Percentiles rank a stretch among this genome's conserved stretches.
These are phyloP conservation scores for Neoscytalidium dimidiatum DNA, from an alignment of 2,329 filamentous ascomycete species.

Conservation along the genomic window DNA sequence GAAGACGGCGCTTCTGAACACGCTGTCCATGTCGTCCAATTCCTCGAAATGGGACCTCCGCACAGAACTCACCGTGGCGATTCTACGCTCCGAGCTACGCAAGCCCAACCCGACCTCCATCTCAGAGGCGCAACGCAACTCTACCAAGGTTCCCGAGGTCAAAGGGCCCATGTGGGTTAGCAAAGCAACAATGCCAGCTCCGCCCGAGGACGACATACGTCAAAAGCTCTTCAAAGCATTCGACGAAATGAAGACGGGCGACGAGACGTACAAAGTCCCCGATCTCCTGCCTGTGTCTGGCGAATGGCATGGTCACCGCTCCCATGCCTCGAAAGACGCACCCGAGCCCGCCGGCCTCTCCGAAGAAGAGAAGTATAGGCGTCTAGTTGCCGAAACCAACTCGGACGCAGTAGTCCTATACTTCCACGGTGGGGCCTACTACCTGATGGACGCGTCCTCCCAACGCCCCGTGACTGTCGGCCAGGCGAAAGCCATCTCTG, in stretches of 20 bases:
- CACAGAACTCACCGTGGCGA: constrained; percentile 70
- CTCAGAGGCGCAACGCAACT: constrained; percentile 58
- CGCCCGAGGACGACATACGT: constrained; percentile 57
- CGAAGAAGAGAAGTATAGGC: constrained; percentile 65
- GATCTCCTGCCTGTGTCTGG: constrained; percentile 62
- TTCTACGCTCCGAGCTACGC: constrained; percentile 59
- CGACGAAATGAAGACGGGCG: constrained; percentile 50
- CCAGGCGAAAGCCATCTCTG: constrained; percentile 66
- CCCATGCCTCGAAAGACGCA: constrained; percentile 53
- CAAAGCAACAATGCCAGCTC: constrained; percentile 64
- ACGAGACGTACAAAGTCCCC: constrained; percentile 49
- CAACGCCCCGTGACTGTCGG: constrained; percentile 62
- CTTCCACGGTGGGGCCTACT: constrained; percentile 77
- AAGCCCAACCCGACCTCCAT: constrained; percentile 29
- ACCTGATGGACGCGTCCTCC: constrained; percentile 68
- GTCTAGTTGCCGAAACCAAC: constrained; percentile 68
- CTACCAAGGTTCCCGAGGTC: constrained; percentile 64
- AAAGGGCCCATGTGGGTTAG: constrained; percentile 83
- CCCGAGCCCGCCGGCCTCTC: constrained; percentile 55
- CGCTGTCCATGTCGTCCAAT: constrained; percentile 68
- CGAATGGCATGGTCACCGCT: constrained; percentile 75
- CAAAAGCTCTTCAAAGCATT: constrained; percentile 62
- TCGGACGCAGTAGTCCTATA: constrained; percentile 68
- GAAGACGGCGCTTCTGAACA: constrained; percentile 64
- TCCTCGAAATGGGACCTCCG: constrained; percentile 77